Base-by-base conservation (phyloP, 306 rosid genomes). In the Trifolium subterraneum region DNA sequence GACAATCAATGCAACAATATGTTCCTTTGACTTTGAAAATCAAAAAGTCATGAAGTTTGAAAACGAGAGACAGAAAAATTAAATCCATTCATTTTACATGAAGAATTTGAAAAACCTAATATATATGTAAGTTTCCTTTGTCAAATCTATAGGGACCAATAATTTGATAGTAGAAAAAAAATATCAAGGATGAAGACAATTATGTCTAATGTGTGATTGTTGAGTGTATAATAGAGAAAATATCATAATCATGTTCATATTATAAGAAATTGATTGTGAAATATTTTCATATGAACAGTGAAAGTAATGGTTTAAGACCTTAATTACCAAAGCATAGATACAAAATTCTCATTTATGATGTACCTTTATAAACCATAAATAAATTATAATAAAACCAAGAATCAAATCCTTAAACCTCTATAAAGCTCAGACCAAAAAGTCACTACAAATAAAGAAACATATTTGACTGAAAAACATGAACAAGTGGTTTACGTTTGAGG, bases 331-430 rank as follows among this genome's bases (percentile, higher is more conserved):
- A 72, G 36, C 64, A 56, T 33, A 65, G 18, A 47, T 47, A 67
- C 75, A 73, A 45, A 79, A 22, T 72, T 65, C 64, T 65, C 47
- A 50, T 39, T 55, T 25, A 33, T 36, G 64, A 61, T 38, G 19
- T 25, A 25, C 51, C 20, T 71, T 64, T 27, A 5, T 59, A 45
- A 23, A 16, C 22, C 11, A 36, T 5, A 36, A 59, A n/a, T 31
- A 58, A 47, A 60, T 33, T 44, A n/a, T n/a, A 61, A 38, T 50
- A 73, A 81, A 69, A 71, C 67, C 71, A 51, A 66, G 52, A 72
- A 75, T 68, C 64, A 68, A 75, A 68, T 44, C 74, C 69, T 50
- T 67, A 73, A 80, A 55, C 72, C 42, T 55, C 69, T 19, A 62
- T 9, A 38, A 51, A 68, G 58, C 60, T 74, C 47, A 74, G 52